Base-by-base conservation (phyloP, 2,329 filamentous ascomycete genomes). In the Leptoxyphium fumago region DNA sequence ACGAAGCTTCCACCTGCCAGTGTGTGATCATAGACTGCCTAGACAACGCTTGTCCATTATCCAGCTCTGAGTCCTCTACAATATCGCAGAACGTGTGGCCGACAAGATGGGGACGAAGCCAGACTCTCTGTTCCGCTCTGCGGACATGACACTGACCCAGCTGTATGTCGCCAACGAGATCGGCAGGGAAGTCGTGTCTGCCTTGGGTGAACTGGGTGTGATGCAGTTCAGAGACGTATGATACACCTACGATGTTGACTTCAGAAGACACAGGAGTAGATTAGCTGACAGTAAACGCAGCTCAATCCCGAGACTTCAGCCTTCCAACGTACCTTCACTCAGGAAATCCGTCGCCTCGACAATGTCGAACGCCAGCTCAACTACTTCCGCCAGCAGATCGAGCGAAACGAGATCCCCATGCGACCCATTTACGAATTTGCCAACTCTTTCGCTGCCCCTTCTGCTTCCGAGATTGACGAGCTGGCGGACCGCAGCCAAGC, bases 131-230 rank as follows among this genome's bases (percentile, higher is more conserved):
- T 96, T 98, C 80, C 89, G 93, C 77, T 98, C 91, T 64, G 85
- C 87, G 84, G 85, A 95, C 68, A 98, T 98, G 91, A 95, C 87
- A 75, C 82, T 98, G 82, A 94, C 94, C 61, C 91, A 98, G 80
- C 82, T 98, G 61, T 98, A 96, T 70, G 93, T 98, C 60, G 86
- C 91, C 61, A 96, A 95, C 64, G 91, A 98, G 74, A 96, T 98
- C 56, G 89, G 91, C 57, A 80, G 91, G 62, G 93, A 98, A 71
- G 89, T 95, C 57, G 88, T 96, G 51, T 94, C 88, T 61, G 89
- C 89, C 45, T 73, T 98, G 52, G 91, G 91, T 61, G 91, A 98
- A 75, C 77, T 98, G 60, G 91, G 91, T 46, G 77, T 91, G 59
- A 88, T 96, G 64, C 88, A 96, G 67, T 98, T 98, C 63, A 78